Evolutionary conservation across 306 rosid genomes (phyloP), one percentile per base, ranked within the genome.

Genomic region (Vigna unguiculata): DNA sequence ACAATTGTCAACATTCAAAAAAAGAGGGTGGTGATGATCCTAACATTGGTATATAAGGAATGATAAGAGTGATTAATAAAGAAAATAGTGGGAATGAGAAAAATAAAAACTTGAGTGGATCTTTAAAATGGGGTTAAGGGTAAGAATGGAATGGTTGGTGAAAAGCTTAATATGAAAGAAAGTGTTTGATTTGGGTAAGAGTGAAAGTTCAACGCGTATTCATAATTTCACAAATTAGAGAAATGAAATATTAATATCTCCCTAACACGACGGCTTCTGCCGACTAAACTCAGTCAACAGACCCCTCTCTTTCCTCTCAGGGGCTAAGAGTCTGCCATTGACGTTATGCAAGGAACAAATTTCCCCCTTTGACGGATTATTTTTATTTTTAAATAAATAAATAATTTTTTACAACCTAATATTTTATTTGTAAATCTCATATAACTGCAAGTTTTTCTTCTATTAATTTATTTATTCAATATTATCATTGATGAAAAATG

Each of bases 161-260:
- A 62, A 61, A 74, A 74, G 74, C 75, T 74, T 70, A 38, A 54
- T 66, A 71, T 62, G 77, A 80, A 78, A 72, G 88, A 79, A 81
- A 74, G 71, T 58, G 32, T 54, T 58, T 51, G 47, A 4, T 43
- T 25, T n/a, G 19, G 72, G 40, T 65, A 17, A 71, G 86, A 57
- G 69, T 80, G 79, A 86, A 80, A 52, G 70, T 87, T 82, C 77
- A 84, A 90, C 93, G 96, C 92, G 96, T 70, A 86, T 85, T 83
- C 85, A 80, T 67, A 67, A 64, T 76, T 45, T 47, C 85, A 80
- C 52, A 67, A 64, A 78, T 49, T 47, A 62, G 75, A 22, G 20
- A 30, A 36, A 43, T 12, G 16, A 43, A 43, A 43, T 43, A 43
- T 11, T 3, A 43, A 28, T 47, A 43, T 21, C 21, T 19, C 1